Conservation (phyloP, 805 yeast species). For the Candida easanensis region DNA sequence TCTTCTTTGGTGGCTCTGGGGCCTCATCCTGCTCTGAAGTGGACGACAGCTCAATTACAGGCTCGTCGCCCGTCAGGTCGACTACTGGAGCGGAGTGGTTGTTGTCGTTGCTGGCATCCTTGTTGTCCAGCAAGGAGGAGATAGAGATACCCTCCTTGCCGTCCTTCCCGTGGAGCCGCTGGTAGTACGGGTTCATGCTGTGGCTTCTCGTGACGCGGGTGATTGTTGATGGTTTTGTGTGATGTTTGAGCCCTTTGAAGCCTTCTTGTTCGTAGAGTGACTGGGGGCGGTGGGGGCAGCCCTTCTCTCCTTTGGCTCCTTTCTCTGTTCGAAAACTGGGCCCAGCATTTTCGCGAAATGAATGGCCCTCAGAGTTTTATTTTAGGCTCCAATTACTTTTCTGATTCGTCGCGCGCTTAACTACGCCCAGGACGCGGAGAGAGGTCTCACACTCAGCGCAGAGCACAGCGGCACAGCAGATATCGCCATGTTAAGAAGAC, state of each 20-base stretch:
- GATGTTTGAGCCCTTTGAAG: too few relatives aligned
- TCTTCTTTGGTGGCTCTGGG: neutral
- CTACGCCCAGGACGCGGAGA: conserved; percentile 11
- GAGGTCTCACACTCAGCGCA: neutral
- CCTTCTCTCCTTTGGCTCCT: too few relatives aligned
- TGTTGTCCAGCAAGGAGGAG: conserved; percentile 11
- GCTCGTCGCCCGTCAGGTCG: neutral
- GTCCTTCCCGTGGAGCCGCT: neutral
- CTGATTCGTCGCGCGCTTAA: conserved; percentile 5
- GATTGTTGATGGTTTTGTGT: neutral
- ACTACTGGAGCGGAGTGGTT: neutral
- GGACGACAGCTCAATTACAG: neutral
- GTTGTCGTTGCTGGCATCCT: neutral
- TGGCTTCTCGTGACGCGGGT: conserved; percentile 1
- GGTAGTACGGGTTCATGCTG: conserved; percentile 2
- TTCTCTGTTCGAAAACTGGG: too few relatives aligned
- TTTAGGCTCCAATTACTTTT: too few relatives aligned
- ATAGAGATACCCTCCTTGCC: conserved; percentile 10
- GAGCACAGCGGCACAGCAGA: too few relatives aligned
- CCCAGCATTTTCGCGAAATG: too few relatives aligned
- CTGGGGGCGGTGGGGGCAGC: too few relatives aligned
- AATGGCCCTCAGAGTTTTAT: too few relatives aligned
- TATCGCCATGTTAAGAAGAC: too few relatives aligned
- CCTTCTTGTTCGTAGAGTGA: too few relatives aligned
- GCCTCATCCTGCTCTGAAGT: neutral